These are phyloP conservation scores for Tolypocladium capitatum DNA, from an alignment of 2,329 filamentous ascomycete species.

Conservation along the genomic window DNA sequence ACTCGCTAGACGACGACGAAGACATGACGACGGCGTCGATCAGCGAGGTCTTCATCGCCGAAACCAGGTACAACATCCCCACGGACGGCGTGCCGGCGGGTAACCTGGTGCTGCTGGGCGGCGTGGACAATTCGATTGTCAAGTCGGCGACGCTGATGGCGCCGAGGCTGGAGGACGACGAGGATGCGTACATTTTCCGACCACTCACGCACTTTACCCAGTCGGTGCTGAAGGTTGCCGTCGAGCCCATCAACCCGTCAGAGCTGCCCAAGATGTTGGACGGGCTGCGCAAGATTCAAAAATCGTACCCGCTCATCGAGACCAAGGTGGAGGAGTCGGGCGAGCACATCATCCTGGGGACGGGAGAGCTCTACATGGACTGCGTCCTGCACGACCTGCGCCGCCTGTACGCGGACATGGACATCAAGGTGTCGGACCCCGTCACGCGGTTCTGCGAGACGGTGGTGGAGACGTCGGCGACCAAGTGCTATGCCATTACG, in stretches of 20 bases:
- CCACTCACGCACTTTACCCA: slow-evolving; percentile 92
- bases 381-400: slow-evolving; percentile 93
- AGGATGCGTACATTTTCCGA: slow-evolving; percentile 91
- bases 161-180: slow-evolving; percentile 65
- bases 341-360: slow-evolving; percentile 89
- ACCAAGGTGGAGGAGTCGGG: slow-evolving; percentile 98
- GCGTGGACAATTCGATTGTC: slow-evolving; percentile 95
- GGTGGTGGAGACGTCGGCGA: slow-evolving; percentile 90
- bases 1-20: slow-evolving; percentile 93
- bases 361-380: slow-evolving; percentile 98
- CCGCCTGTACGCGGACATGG: slow-evolving; percentile 94
- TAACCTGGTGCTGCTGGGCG: slow-evolving; percentile 82
- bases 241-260: slow-evolving; percentile 95
- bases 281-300: slow-evolving; percentile 90
- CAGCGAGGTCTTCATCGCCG: slow-evolving; percentile 74
- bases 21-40: slow-evolving; percentile 87
- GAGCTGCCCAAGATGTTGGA: slow-evolving; percentile 98
- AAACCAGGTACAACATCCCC: slow-evolving; percentile 85
- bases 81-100: slow-evolving; percentile 88
- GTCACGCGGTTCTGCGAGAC: slow-evolving; percentile 97
- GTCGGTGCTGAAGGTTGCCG: slow-evolving; percentile 93
- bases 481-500: slow-evolving; percentile 94
- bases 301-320: slow-evolving; percentile 87
- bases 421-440: slow-evolving; percentile 95
- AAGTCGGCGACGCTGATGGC: slow-evolving; percentile 89